Percentiles rank a stretch among this genome's conserved stretches.
These are phyloP conservation scores for Cokeromyces recurvatus DNA, from an alignment of 371 early-diverging fungal genomes.

Conservation along the genomic window DNA sequence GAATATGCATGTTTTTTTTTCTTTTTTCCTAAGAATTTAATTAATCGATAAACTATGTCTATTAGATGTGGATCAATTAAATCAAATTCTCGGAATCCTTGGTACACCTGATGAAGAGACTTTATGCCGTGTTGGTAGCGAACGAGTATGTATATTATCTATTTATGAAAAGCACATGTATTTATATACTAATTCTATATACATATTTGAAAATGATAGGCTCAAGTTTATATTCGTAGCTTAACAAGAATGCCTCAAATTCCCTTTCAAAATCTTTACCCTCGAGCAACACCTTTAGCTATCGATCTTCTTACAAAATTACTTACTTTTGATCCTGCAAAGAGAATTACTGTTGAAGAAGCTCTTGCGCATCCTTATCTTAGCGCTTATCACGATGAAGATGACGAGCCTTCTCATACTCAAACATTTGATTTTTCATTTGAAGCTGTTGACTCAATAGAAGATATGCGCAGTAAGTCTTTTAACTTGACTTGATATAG, in stretches of 20 bases:
- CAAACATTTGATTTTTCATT: slow-evolving; percentile 90
- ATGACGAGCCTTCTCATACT: slow-evolving; percentile 73
- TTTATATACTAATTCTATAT: background rate
- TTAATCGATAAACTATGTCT: background rate
- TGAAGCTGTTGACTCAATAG: slow-evolving; percentile 80
- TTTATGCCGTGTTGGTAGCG: slow-evolving; percentile 77
- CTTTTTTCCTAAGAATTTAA: background rate
- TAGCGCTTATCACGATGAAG: slow-evolving; percentile 71
- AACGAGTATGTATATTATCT: slow-evolving; percentile 60
- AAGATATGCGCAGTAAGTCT: slow-evolving; percentile 83
- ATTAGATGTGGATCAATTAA: slow-evolving; percentile 97
- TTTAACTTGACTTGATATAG: background rate
- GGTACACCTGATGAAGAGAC: slow-evolving; percentile 98
- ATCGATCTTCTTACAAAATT: slow-evolving; percentile 79
- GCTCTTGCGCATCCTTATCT: slow-evolving; percentile 81
- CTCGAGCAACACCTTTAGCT: slow-evolving; percentile 65
- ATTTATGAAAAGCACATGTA: background rate
- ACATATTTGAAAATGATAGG: slow-evolving; percentile 46
- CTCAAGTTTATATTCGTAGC: slow-evolving; percentile 93
- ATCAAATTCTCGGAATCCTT: slow-evolving; percentile 93
- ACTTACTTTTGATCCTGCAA: slow-evolving; percentile 76
- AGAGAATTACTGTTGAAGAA: slow-evolving; percentile 81
- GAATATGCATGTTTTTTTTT: background rate
- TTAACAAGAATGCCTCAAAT: slow-evolving; percentile 86
- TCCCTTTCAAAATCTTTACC: slow-evolving; percentile 82